Percentiles rank a stretch among this genome's conserved stretches.
Evolutionary conservation across 768 basidiomycete species (phyloP).

Genomic region (Rhodosporidiobolus odoratus): DNA sequence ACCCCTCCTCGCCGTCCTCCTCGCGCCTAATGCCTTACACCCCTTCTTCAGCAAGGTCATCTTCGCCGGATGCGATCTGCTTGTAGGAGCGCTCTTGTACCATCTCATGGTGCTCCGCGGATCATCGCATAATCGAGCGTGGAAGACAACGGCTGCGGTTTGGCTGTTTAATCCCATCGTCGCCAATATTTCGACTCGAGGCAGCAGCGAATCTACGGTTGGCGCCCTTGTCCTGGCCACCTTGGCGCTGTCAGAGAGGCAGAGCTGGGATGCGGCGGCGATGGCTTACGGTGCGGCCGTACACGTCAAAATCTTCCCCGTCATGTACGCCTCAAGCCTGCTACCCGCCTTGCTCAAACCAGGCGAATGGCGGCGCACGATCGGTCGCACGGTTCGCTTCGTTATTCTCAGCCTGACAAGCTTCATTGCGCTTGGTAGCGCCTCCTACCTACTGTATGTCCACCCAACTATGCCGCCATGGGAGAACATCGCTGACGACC

Average conservation of each 20-base stretch:
- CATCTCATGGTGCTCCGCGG: constrained; percentile 15
- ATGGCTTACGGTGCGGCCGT: constrained; percentile 71
- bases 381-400: constrained; percentile 54
- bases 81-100: constrained; percentile 70
- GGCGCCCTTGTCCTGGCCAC: constrained; percentile 70
- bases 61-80: constrained; percentile 75
- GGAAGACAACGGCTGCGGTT: constrained; percentile 50
- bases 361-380: neutral
- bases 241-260: constrained; percentile 54
- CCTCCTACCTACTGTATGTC: constrained; percentile 71
- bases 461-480: neutral
- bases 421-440: constrained; percentile 59
- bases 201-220: constrained; percentile 87
- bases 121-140: constrained; percentile 30
- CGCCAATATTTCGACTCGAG: constrained; percentile 92
- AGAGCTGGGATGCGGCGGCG: constrained; percentile 57
- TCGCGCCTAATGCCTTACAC: constrained; percentile 75
- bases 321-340: constrained; percentile 80
- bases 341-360: constrained; percentile 49
- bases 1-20: constrained; percentile 74
- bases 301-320: constrained; percentile 96
- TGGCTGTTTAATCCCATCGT: constrained; percentile 92
- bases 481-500: neutral
- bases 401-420: constrained; percentile 62
- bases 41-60: constrained; percentile 85